Conservation (phyloP, 768 basidiomycete species). For the Ramaria sp. region DNA sequence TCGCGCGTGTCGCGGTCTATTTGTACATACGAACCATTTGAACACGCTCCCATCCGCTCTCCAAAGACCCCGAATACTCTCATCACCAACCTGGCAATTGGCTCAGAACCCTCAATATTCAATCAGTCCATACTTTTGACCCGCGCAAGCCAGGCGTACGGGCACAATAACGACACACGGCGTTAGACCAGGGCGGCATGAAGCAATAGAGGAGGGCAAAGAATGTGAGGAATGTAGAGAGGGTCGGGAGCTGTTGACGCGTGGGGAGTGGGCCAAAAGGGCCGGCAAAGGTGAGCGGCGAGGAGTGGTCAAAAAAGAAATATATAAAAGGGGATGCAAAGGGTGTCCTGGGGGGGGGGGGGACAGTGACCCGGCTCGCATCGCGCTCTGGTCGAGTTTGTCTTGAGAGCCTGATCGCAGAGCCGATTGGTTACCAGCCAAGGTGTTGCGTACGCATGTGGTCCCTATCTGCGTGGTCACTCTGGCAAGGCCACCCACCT, state of each 20-base stretch:
- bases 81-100: too few relatives aligned
- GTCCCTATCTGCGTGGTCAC: not conserved
- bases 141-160: not conserved
- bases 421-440: not conserved
- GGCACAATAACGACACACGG: slow-evolving; percentile 1
- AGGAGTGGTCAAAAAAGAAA: not conserved
- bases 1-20: too few relatives aligned
- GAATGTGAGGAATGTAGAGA: not conserved
- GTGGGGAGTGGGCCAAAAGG: not conserved
- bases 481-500: not conserved
- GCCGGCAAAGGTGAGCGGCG: not conserved
- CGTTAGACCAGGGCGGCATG: not conserved
- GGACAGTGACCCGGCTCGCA: not conserved
- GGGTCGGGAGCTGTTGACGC: not conserved
- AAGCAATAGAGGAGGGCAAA: not conserved
- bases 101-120: too few relatives aligned
- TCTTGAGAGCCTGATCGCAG: not conserved
- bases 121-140: too few relatives aligned
- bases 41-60: too few relatives aligned
- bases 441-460: not conserved
- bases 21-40: too few relatives aligned
- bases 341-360: not conserved
- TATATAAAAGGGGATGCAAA: not conserved
- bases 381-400: not conserved
- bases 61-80: too few relatives aligned